Conservation (phyloP, 176 grass and related monocot genomes). For the Oryza coarctata region DNA sequence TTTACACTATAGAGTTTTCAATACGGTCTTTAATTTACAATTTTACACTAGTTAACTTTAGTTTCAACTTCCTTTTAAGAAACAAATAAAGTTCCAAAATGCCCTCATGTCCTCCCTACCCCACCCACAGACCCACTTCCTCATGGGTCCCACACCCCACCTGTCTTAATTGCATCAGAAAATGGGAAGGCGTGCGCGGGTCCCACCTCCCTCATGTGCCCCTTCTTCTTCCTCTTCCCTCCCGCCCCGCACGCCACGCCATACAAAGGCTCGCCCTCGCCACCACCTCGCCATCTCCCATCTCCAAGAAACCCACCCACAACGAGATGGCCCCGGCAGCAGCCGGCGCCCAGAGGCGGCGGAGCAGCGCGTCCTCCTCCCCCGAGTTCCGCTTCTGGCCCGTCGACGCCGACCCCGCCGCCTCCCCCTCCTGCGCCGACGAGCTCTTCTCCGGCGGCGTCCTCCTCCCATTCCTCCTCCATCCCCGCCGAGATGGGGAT, state of each 20-base stretch:
- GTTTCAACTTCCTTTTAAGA: too few species aligned
- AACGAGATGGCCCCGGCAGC: not conserved
- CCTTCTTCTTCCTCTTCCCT: not conserved
- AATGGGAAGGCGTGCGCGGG: conserved; percentile 27
- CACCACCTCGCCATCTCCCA: not conserved
- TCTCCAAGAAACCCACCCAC: not conserved
- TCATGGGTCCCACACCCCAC: not conserved
- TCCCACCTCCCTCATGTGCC: conserved; percentile 43
- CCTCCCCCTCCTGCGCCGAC: conserved; percentile 51
- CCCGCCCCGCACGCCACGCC: not conserved
- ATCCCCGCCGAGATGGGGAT: too few species aligned
- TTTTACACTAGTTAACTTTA: too few species aligned
- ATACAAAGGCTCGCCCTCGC: conserved; percentile 24
- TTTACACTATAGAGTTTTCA: too few species aligned
- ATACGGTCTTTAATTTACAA: too few species aligned
- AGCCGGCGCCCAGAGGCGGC: conserved; percentile 1
- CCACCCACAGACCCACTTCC: not conserved
- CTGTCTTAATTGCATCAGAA: not conserved
- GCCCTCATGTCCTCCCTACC: not conserved
- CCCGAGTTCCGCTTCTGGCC: conserved; percentile 86
- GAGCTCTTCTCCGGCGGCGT: conserved; percentile 75
- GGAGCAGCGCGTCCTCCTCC: conserved; percentile 54
- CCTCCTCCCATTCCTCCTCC: conserved; percentile 20
- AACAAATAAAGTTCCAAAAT: not conserved
- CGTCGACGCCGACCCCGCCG: conserved; percentile 31